Conservation (phyloP, 2,329 filamentous ascomycete genomes). For the Microascus cirrosus region DNA sequence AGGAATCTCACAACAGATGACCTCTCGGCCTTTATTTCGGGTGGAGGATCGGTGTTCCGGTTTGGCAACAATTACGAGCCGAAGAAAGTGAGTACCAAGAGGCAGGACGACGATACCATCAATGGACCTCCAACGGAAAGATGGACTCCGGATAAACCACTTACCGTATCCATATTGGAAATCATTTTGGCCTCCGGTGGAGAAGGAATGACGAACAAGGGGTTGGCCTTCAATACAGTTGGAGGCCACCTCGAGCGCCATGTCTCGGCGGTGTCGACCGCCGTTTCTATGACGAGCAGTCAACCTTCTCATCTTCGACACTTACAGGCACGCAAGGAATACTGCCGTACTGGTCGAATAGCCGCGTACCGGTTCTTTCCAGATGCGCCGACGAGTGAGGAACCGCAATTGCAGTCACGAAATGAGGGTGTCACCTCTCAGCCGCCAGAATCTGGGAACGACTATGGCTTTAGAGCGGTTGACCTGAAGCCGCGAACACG, state of each 20-base stretch:
- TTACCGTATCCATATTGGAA: conserved; percentile 22
- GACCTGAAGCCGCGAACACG: not conserved
- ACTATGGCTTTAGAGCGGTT: not conserved
- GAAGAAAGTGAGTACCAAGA: not conserved
- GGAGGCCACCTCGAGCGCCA: conserved; percentile 23
- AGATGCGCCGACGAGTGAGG: not conserved
- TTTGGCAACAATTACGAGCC: conserved; percentile 18
- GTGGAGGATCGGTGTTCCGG: conserved; percentile 39
- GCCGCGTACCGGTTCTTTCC: conserved; percentile 9
- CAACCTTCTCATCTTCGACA: conserved; percentile 27
- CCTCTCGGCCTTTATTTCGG: conserved; percentile 1
- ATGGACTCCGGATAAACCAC: conserved; percentile 17
- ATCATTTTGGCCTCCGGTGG: conserved; percentile 18
- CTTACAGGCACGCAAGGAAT: conserved; percentile 19
- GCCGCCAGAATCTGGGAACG: not conserved
- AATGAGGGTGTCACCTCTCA: not conserved
- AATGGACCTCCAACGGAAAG: not conserved
- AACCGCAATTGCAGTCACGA: not conserved
- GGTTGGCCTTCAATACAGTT: conserved; percentile 21
- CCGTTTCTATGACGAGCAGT: conserved; percentile 16
- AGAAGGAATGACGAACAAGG: conserved; percentile 21
- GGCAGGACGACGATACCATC: not conserved
- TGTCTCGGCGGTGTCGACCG: conserved; percentile 12
- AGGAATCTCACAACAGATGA: conserved; percentile 44
- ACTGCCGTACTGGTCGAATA: conserved; percentile 8